phyloP scores from a whole-genome alignment of 2,329 filamentous ascomycete genomes.

The Dactylellina sp. region DNA sequence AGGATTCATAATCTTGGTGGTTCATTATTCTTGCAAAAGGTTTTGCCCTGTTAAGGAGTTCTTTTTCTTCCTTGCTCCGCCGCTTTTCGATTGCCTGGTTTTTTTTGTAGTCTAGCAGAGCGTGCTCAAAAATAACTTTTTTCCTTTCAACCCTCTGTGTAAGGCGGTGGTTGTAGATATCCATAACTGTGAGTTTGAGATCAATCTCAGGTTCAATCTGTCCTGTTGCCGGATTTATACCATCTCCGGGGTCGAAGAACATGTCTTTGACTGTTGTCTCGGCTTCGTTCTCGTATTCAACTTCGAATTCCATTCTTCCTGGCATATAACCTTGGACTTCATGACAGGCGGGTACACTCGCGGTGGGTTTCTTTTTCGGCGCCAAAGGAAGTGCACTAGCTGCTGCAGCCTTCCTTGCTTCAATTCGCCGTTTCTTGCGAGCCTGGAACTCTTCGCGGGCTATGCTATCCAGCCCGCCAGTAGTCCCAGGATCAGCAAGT shows the following conservation, averaged over 20 bases:
- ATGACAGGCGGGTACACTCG: slow-evolving; percentile 93
- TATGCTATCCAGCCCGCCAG: slow-evolving; percentile 79
- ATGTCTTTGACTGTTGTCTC: slow-evolving; percentile 98
- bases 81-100: slow-evolving; percentile 92
- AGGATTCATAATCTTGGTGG: slow-evolving; percentile 84
- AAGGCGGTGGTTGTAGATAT: slow-evolving; percentile 93
- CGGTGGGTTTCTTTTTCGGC: slow-evolving; percentile 94
- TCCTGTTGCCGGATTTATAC: slow-evolving; percentile 83
- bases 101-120: slow-evolving; percentile 90
- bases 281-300: slow-evolving; percentile 95
- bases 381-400: slow-evolving; percentile 85
- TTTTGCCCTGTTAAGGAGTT: slow-evolving; percentile 91
- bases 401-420: slow-evolving; percentile 86
- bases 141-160: slow-evolving; percentile 93
- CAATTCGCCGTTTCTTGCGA: slow-evolving; percentile 91
- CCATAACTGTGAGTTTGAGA: slow-evolving; percentile 96
- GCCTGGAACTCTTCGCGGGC: slow-evolving; percentile 93
- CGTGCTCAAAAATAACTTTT: slow-evolving; percentile 96
- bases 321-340: slow-evolving; percentile 99
- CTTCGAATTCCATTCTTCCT: slow-evolving; percentile 95
- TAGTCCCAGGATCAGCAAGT: slow-evolving; percentile 84
- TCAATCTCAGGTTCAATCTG: slow-evolving; percentile 96
- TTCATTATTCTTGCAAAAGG: slow-evolving; percentile 98
- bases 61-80: slow-evolving; percentile 92
- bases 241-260: slow-evolving; percentile 97